Conservation (phyloP, 257 asterid species). For the Haberlea rhodopensis region DNA sequence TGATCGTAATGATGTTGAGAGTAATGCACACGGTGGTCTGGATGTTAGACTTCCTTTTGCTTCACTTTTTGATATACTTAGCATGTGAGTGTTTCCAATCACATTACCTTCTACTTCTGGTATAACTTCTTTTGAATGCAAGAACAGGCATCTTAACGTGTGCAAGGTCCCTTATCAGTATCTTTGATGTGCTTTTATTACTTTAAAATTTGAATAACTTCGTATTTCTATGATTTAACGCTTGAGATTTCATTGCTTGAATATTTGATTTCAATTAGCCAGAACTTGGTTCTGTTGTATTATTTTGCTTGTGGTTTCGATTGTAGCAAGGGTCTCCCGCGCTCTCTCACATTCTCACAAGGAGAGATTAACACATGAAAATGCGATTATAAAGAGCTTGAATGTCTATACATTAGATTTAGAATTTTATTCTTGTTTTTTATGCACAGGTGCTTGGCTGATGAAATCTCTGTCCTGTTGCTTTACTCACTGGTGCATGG, state of each 20-base stretch:
- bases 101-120: constrained; percentile 23
- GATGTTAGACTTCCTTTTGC: constrained; percentile 85
- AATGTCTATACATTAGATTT: constrained; percentile 4
- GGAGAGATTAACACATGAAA: constrained; percentile 1
- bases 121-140: constrained; percentile 10
- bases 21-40: constrained; percentile 61
- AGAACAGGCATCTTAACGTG: constrained; percentile 5
- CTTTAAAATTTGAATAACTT: not conserved
- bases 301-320: constrained; percentile 6
- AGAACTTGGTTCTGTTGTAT: not conserved
- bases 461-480: constrained; percentile 81
- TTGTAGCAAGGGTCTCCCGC: not conserved
- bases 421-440: constrained; percentile 15
- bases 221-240: constrained; percentile 2
- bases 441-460: constrained; percentile 68
- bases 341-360: not conserved
- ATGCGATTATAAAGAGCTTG: constrained; percentile 14
- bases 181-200: constrained; percentile 12
- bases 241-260: constrained; percentile 16
- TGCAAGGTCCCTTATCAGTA: constrained; percentile 17
- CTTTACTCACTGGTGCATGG: constrained; percentile 95
- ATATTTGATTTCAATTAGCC: constrained; percentile 8
- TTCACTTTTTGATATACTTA: constrained; percentile 87
- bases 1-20: constrained; percentile 81
- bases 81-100: constrained; percentile 60